phyloP scores from a whole-genome alignment of 2,329 filamentous ascomycete species.

The Colletotrichum sp. region DNA sequence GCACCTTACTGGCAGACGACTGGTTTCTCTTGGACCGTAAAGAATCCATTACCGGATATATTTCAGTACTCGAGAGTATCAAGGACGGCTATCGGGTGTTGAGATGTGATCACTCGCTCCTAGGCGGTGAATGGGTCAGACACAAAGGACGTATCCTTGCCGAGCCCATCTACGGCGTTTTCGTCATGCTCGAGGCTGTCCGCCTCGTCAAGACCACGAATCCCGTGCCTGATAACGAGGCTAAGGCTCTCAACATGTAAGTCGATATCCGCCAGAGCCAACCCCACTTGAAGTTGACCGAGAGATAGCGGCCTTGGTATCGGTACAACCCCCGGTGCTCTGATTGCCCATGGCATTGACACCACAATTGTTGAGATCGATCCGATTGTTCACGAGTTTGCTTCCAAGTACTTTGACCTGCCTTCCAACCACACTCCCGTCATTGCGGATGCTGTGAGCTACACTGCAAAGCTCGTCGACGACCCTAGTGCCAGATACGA shows the following conservation, averaged over 20 bases:
- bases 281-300: constrained; percentile 21
- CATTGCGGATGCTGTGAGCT: constrained; percentile 82
- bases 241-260: constrained; percentile 85
- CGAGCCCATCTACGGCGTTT: constrained; percentile 95
- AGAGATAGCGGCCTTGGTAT: constrained; percentile 79
- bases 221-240: constrained; percentile 63
- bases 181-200: constrained; percentile 92
- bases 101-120: constrained; percentile 91
- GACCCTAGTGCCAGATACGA: constrained; percentile 66
- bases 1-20: constrained; percentile 65
- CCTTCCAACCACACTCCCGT: constrained; percentile 78
- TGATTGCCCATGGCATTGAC: constrained; percentile 86
- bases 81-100: constrained; percentile 77
- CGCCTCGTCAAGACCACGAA: constrained; percentile 72
- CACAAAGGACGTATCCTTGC: constrained; percentile 58
- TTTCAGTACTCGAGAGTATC: constrained; percentile 84
- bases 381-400: constrained; percentile 84
- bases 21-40: constrained; percentile 81
- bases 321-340: constrained; percentile 85
- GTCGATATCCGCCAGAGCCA: constrained; percentile 32
- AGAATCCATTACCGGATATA: constrained; percentile 89
- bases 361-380: constrained; percentile 97
- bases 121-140: constrained; percentile 88
- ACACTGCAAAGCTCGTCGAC: constrained; percentile 53
- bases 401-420: constrained; percentile 81